Base-by-base conservation (phyloP, 768 basidiomycete species). In the Podaxis rugospora region DNA sequence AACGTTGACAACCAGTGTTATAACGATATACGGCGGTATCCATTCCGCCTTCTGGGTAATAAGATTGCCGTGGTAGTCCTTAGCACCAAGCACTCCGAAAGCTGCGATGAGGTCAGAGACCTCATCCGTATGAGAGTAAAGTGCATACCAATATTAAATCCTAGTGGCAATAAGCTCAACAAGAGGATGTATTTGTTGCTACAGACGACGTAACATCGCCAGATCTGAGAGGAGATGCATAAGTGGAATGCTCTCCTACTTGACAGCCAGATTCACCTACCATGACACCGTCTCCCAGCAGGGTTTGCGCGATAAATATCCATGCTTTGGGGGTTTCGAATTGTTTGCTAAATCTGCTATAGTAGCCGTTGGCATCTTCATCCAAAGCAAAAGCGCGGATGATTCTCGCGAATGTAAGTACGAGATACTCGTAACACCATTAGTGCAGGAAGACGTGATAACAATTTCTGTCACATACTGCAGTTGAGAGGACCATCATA, bases 221-320 rank as follows among this genome's bases (percentile, higher is more conserved):
- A 60, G 3, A 53, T 37, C 59, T 60, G 39, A 32, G 4, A 53
- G 5, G 5, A 21, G 10, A 14, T 51, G 16, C 1, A 50, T 9
- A n/a, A 36, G 56, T 1, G 14, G 23, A 21, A 18, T 6, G 3
- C 10, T 5, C n/a, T 53, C 13, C 27, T 3, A 9, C 14, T 44
- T 27, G 37, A n/a, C 1, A 4, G 32, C 7, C n/a, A 7, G 25
- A 42, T 32, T 9, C 23, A 5, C 51, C 7, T 42, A 60, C 59
- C 59, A 60, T 53, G 40, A 60, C 42, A 14, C 40, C 59, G 18
- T 60, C 59, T 32, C 59, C 59, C 7, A 60, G 51, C 28, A 60
- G n/a, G 16, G 59, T 52, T 37, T 60, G 59, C 1, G 40, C 32
- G 35, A 60, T 46, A 18, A 60, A 44, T 9, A 52, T 5, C 23